Conservation (phyloP, 2,329 filamentous ascomycete species). For the Neonectria faginata region DNA sequence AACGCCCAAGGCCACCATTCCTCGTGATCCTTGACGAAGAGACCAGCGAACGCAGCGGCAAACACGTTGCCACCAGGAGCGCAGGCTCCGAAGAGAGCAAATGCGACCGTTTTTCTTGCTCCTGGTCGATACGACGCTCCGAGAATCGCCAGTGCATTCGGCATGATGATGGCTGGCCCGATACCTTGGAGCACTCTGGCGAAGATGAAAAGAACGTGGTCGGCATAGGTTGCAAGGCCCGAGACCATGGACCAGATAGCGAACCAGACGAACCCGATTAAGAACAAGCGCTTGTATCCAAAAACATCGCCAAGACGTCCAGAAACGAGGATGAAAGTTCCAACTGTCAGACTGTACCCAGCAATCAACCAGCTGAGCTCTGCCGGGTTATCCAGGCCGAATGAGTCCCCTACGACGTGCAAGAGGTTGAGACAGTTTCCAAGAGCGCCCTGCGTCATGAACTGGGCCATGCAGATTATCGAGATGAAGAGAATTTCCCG, state of each 20-base stretch:
- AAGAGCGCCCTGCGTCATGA: conserved; percentile 42
- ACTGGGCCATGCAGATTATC: conserved; percentile 41
- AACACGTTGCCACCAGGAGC: conserved; percentile 60
- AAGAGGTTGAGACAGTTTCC: conserved; percentile 43
- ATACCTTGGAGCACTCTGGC: conserved; percentile 69
- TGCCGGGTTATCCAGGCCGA: conserved; percentile 36
- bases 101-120: conserved; percentile 69
- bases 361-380: conserved; percentile 61
- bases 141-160: conserved; percentile 73
- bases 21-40: conserved; percentile 51
- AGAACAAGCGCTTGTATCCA: conserved; percentile 66
- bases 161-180: conserved; percentile 71
- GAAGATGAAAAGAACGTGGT: conserved; percentile 60
- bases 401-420: conserved; percentile 39
- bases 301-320: conserved; percentile 69
- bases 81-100: conserved; percentile 62
- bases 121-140: conserved; percentile 69
- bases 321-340: conserved; percentile 67
- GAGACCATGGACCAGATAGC: conserved; percentile 63
- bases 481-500: conserved; percentile 38
- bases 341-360: conserved; percentile 23
- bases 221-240: conserved; percentile 56
- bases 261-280: conserved; percentile 67
- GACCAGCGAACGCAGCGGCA: conserved; percentile 55
- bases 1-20: conserved; percentile 63